Conservation (phyloP, 805 yeast genomes). For the Candida peoriensis region DNA sequence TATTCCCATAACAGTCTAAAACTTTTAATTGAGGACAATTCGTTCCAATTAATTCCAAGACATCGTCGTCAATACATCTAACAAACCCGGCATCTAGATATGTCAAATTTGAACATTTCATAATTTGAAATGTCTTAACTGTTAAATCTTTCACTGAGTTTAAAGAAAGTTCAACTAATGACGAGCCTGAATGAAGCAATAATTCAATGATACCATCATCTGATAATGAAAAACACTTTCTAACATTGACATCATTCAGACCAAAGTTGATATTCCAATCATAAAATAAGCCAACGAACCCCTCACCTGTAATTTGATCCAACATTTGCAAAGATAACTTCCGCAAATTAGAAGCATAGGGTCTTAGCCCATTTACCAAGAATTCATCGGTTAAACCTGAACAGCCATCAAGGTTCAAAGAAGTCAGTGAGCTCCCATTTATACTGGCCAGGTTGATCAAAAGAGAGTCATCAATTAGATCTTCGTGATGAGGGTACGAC, state of each 20-base stretch:
- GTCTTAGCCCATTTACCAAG: constrained; percentile 49
- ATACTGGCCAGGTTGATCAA: constrained; percentile 54
- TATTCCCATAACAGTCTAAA: constrained; percentile 79
- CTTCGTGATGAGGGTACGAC: constrained; percentile 62
- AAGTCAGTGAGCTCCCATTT: constrained; percentile 55
- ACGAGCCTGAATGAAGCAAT: constrained; percentile 54
- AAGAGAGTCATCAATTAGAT: constrained; percentile 62
- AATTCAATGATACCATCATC: constrained; percentile 59
- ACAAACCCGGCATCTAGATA: constrained; percentile 78
- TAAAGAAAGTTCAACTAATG: constrained; percentile 64
- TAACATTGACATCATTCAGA: constrained; percentile 51
- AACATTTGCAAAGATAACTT: constrained; percentile 53
- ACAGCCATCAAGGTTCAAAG: constrained; percentile 69
- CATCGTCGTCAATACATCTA: constrained; percentile 64
- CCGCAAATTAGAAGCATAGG: constrained; percentile 53
- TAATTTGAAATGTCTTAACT: constrained; percentile 41
- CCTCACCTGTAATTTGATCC: constrained; percentile 66
- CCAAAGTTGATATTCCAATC: constrained; percentile 54
- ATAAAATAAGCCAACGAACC: constrained; percentile 52
- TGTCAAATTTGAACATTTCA: constrained; percentile 55
- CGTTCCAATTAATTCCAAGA: constrained; percentile 50
- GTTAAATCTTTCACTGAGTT: constrained; percentile 67
- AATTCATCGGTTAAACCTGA: constrained; percentile 63
- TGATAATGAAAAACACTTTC: constrained; percentile 61
- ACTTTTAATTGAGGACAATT: constrained; percentile 59